phyloP scores from a whole-genome alignment of 805 yeast species.

The Pichia scutulata region DNA sequence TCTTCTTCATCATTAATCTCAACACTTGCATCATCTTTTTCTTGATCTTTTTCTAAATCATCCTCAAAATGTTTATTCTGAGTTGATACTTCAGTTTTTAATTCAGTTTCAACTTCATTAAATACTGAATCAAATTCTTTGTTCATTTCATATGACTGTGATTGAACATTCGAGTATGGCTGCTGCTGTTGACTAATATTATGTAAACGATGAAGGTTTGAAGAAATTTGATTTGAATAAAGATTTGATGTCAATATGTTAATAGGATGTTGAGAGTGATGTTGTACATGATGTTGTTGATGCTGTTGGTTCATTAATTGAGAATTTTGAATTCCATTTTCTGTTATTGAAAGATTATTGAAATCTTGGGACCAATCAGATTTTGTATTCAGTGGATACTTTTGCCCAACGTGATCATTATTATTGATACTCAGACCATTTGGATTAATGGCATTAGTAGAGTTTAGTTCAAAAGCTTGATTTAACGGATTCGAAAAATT shows the following conservation, averaged over 20 bases:
- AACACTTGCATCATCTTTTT: neutral
- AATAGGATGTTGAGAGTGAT: neutral
- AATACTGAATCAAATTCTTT: constrained; percentile 24
- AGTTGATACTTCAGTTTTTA: constrained; percentile 3
- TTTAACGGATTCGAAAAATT: neutral
- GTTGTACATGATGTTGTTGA: neutral
- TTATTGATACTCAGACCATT: neutral
- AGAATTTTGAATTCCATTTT: neutral
- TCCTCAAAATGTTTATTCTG: constrained; percentile 1
- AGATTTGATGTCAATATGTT: neutral
- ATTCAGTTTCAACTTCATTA: constrained; percentile 22
- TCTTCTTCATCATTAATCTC: constrained; percentile 21
- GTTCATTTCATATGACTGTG: neutral
- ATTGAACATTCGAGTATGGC: neutral
- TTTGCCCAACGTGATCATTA: neutral
- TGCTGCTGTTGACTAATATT: neutral
- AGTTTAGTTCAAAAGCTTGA: neutral
- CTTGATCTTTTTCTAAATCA: neutral
- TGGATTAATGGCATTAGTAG: neutral
- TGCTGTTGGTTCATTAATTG: neutral
- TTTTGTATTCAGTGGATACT: neutral
- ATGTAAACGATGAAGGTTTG: neutral
- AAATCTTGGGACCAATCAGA: neutral
- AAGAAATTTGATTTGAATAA: neutral
- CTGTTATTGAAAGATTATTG: neutral